A percentile compares a stretch with the other conserved stretches of the same genome.
Evolutionary conservation across 768 basidiomycete genomes (phyloP).

Genomic region (Phlebiopsis gigantea): DNA sequence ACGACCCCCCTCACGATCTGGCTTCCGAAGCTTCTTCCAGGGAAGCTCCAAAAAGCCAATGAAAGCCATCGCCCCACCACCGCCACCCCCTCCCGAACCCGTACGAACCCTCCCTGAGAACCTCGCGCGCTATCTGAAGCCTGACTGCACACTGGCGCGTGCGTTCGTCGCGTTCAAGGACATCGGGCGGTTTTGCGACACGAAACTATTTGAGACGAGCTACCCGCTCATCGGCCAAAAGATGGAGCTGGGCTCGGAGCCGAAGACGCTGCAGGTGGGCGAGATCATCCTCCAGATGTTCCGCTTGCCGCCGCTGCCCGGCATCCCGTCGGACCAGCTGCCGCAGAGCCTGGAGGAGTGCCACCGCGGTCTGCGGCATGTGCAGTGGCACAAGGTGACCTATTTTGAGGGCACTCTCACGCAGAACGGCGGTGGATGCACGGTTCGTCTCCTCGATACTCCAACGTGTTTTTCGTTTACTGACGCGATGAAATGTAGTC

Average conservation of each 20-base stretch:
- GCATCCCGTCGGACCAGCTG: conserved; percentile 67
- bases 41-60: conserved; percentile 60
- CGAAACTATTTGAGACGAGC: conserved; percentile 75
- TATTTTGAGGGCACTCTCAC: conserved; percentile 92
- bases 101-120: conserved; percentile 57
- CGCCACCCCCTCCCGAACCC: conserved; percentile 28
- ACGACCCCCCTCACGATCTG: conserved; percentile 49
- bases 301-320: conserved; percentile 84
- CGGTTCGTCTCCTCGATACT: conserved; percentile 45
- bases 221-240: conserved; percentile 80
- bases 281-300: conserved; percentile 90
- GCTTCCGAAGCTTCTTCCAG: conserved; percentile 72
- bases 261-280: conserved; percentile 69
- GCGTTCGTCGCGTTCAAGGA: conserved; percentile 89
- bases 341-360: conserved; percentile 95
- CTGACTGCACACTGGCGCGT: conserved; percentile 84
- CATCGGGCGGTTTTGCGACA: conserved; percentile 77
- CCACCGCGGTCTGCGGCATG: conserved; percentile 78
- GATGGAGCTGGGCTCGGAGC: conserved; percentile 39
- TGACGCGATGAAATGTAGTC: conserved; percentile 41
- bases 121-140: conserved; percentile 75
- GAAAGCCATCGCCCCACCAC: conserved; percentile 40
- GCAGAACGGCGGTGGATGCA: conserved; percentile 90
- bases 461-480: neutral
- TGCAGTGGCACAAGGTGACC: conserved; percentile 91